phyloP scores from a whole-genome alignment of 441 rosid genomes.

The Dalechampia spathulata region DNA sequence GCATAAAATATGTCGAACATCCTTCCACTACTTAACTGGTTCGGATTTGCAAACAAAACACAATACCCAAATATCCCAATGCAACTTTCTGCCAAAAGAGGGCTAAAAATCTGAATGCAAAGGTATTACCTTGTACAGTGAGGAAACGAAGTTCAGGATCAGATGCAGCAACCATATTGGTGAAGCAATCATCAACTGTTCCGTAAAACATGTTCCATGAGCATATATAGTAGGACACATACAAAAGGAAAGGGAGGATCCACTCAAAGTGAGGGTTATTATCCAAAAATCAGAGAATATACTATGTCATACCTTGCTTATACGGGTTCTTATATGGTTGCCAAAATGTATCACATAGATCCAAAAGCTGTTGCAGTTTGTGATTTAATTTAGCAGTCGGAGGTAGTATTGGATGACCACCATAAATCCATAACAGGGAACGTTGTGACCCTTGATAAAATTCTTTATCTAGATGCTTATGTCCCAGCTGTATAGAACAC shows the following conservation, averaged over 20 bases:
- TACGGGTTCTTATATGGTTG: constrained; percentile 30
- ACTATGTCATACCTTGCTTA: constrained; percentile 42
- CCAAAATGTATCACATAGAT: constrained; percentile 65
- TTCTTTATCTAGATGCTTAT: constrained; percentile 41
- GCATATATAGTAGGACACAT: not conserved
- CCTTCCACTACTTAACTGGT: no score
- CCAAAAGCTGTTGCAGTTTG: constrained; percentile 49
- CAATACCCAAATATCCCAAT: not conserved
- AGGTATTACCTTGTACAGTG: constrained; percentile 72
- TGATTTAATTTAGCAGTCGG: constrained; percentile 44
- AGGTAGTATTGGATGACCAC: constrained; percentile 88
- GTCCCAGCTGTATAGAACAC: constrained; percentile 34
- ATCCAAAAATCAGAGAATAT: constrained; percentile 9
- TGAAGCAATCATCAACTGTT: constrained; percentile 37
- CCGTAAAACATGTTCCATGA: constrained; percentile 15
- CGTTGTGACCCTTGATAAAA: constrained; percentile 44
- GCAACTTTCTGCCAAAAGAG: not conserved
- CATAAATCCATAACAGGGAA: constrained; percentile 86
- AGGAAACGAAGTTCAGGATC: constrained; percentile 56
- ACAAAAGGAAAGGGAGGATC: not conserved
- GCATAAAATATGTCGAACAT: no score
- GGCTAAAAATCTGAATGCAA: no score
- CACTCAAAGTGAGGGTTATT: constrained; percentile 6
- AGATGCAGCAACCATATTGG: constrained; percentile 43
- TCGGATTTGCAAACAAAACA: constrained; percentile 1